Evolutionary conservation across 1,139 yeast genomes (phyloP), one percentile per base, ranked within the genome.

Genomic region (Saccharomyces hybrid): DNA sequence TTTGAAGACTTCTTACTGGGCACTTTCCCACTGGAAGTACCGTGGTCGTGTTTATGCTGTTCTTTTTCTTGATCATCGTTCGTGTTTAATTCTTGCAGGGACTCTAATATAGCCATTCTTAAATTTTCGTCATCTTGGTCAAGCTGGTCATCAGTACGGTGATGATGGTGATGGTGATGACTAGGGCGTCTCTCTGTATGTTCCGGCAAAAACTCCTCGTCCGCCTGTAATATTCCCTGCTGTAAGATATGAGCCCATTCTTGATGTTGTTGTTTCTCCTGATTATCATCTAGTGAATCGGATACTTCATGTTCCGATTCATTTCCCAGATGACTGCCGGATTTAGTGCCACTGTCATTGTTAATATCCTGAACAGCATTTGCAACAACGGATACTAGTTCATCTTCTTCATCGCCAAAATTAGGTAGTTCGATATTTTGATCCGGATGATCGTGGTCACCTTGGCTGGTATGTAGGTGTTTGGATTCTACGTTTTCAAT

Each of bases 61-160:
- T 54, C 42, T 51, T 51, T 49, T 48, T 52, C 48, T 31, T 54
- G 56, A 42, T 48, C 47, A 19, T 56, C 61, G 24, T 48, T 56
- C 6, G 54, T 56, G 32, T 58, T 57, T 14, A 68, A 48, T 26
- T 62, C 65, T 27, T 66, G 64, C 34, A 68, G 52, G 1, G 71
- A 65, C 32, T 66, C 67, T 26, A 67, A 49, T 53, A 68, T 68
- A 9, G 71, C 71, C 28, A 61, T 60, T 53, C 71, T 58, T 14
- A 68, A 56, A 51, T 66, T 63, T 51, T 66, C 71, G 53, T 68
- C 71, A 50, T 67, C 71, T 50, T 66, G 68, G 53, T 68, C 71
- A 34, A 67, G 50, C 26, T 61, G 56, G n/a, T 65, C 65, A n/a
- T 56, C 50, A 6, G 58, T 47, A 19, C 38, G 58, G 42, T 50